phyloP scores from a whole-genome alignment of 352 stramenopile genomes.

The Phytopythium chamaehyphon region DNA sequence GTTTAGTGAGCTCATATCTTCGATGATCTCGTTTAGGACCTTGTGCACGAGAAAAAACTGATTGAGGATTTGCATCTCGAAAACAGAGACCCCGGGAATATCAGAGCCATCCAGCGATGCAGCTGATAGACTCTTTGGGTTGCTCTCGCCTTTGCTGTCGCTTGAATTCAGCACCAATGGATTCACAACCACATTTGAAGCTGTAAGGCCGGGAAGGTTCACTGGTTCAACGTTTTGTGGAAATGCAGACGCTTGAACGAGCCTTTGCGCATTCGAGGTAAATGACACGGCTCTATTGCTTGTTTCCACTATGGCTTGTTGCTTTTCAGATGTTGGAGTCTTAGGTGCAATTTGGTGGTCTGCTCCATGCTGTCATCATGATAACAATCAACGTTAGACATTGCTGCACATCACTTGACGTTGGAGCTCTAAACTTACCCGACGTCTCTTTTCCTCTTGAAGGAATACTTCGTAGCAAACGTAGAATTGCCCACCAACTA shows the following conservation, averaged over 20 bases:
- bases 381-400: background rate
- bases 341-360: slow-evolving; percentile 5
- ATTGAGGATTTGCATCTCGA: slow-evolving; percentile 36
- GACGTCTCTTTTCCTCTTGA: slow-evolving; percentile 23
- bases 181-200: no score
- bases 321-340: background rate
- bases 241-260: background rate
- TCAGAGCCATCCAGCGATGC: no score
- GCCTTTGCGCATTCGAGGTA: slow-evolving; percentile 1
- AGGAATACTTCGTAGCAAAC: slow-evolving; percentile 48
- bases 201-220: background rate
- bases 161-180: background rate
- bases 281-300: background rate
- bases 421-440: slow-evolving; percentile 9
- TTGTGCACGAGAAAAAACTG: slow-evolving; percentile 43
- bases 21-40: slow-evolving; percentile 35
- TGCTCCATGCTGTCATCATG: background rate
- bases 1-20: slow-evolving; percentile 43
- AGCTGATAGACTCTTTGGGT: no score
- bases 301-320: background rate
- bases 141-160: slow-evolving; percentile 1
- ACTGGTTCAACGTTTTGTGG: background rate
- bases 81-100: background rate
- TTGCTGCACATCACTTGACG: background rate
- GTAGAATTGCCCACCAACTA: slow-evolving; percentile 59